A percentile compares a stretch with the other conserved stretches of the same genome.
Evolutionary conservation across 169 alveolate genomes (phyloP).

Genomic region (Perkinsus olseni): DNA sequence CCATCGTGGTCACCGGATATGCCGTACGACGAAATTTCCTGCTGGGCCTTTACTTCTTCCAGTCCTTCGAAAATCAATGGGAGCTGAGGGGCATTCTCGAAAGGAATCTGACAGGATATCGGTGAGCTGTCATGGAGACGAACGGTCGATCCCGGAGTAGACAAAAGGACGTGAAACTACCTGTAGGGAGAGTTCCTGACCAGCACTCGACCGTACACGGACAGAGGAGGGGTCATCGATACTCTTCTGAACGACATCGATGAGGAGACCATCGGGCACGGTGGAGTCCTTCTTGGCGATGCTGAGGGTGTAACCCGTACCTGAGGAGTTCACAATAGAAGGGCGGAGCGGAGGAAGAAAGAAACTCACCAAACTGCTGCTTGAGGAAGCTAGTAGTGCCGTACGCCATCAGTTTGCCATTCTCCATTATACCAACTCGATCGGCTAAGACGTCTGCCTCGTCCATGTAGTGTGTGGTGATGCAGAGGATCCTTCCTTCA

Average conservation of each 20-base stretch:
- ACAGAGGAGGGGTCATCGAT: neutral
- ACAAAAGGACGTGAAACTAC: neutral
- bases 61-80: constrained; percentile 48
- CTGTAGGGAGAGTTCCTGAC: neutral
- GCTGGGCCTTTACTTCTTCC: constrained; percentile 36
- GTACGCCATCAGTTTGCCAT: constrained; percentile 37
- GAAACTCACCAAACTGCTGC: neutral
- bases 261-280: neutral
- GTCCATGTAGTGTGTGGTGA: constrained; percentile 75
- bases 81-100: constrained; percentile 32
- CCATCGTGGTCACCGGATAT: constrained; percentile 74
- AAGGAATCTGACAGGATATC: constrained; percentile 38
- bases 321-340: neutral
- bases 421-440: constrained; percentile 61
- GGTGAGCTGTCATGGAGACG: neutral
- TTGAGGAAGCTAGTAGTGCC: neutral
- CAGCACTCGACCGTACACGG: neutral
- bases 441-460: constrained; percentile 76
- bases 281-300: neutral
- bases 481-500: constrained; percentile 54
- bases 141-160: neutral
- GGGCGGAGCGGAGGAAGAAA: neutral
- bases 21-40: constrained; percentile 55
- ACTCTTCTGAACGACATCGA: neutral
- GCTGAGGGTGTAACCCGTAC: neutral